Conservation (phyloP, 306 rosid species). For the Rosa multiflora region DNA sequence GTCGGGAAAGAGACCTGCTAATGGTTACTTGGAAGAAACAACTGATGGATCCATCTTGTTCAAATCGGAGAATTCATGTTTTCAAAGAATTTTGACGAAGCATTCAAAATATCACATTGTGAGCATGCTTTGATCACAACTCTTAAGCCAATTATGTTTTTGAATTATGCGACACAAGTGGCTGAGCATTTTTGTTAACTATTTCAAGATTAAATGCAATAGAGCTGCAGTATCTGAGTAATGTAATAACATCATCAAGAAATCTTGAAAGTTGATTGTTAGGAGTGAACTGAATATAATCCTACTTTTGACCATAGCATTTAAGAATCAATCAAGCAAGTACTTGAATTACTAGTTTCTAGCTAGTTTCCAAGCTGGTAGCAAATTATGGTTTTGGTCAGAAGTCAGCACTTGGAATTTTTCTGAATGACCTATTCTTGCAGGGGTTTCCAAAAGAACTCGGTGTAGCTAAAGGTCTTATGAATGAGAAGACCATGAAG, state of each 20-base stretch:
- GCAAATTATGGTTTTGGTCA: neutral
- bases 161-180: neutral
- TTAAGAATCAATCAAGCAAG: neutral
- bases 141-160: neutral
- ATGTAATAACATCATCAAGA: neutral
- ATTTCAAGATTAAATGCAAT: neutral
- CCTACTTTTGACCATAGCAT: neutral
- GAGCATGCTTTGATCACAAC: neutral
- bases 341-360: neutral
- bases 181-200: neutral
- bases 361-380: neutral
- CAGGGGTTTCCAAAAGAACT: neutral
- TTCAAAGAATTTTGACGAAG: neutral
- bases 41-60: neutral
- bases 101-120: neutral
- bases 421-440: neutral
- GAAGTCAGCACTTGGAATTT: neutral
- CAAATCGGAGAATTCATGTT: constrained; percentile 6
- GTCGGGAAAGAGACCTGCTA: neutral
- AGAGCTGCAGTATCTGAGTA: neutral
- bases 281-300: neutral
- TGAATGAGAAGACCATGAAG: neutral
- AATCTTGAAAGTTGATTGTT: neutral
- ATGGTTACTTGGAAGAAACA: neutral
- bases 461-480: neutral